Percentiles rank a stretch among this genome's conserved stretches.
Conservation (phyloP, 495 filamentous ascomycete genomes). For the Lineolata rhizophorae region DNA sequence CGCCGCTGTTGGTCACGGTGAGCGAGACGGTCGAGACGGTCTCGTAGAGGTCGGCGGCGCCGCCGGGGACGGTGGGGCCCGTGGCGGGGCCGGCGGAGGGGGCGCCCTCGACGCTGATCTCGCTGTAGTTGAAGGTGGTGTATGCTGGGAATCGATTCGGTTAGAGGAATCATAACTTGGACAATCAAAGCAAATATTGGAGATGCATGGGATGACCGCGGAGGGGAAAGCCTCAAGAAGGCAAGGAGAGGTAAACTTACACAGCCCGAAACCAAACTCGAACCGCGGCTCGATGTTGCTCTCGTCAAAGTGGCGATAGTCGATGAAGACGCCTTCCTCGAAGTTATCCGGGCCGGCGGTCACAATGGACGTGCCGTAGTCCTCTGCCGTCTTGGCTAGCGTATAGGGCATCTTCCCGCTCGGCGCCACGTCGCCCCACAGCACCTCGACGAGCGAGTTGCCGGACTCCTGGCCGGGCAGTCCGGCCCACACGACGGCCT, state of each 20-base stretch:
- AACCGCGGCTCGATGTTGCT: slow-evolving; percentile 22
- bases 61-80: not conserved
- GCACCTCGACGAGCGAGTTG: slow-evolving; percentile 12
- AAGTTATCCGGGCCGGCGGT: slow-evolving; percentile 14
- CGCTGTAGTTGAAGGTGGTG: too few relatives aligned
- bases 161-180: too few relatives aligned
- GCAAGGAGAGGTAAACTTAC: too few relatives aligned
- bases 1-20: not conserved
- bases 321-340: slow-evolving; percentile 27
- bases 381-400: slow-evolving; percentile 10
- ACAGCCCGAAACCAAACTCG: slow-evolving; percentile 25
- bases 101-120: too few relatives aligned
- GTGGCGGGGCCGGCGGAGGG: too few relatives aligned
- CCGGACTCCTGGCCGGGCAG: slow-evolving; percentile 13
- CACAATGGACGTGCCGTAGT: slow-evolving; percentile 10
- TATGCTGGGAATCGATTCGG: too few relatives aligned
- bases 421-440: slow-evolving; percentile 10
- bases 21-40: not conserved
- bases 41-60: not conserved
- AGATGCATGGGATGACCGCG: too few relatives aligned
- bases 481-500: slow-evolving; percentile 13
- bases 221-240: too few relatives aligned
- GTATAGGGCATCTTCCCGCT: slow-evolving; percentile 14
- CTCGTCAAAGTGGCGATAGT: slow-evolving; percentile 30
- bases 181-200: too few relatives aligned